phyloP scores from a whole-genome alignment of 305 asterid species.

The Solanum chacoense region DNA sequence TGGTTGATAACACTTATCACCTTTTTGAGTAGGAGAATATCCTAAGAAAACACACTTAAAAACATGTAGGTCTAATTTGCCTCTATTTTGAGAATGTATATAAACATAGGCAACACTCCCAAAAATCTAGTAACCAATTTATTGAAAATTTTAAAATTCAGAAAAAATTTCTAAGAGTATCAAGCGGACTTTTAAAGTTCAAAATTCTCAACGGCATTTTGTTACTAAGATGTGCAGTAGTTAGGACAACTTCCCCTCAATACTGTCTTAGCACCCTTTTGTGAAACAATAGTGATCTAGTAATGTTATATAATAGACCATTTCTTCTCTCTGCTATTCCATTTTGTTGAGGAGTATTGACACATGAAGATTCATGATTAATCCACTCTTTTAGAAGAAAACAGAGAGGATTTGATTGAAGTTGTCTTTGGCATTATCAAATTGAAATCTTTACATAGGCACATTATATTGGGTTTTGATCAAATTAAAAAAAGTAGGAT shows the following conservation, averaged over 20 bases:
- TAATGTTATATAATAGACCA: neutral
- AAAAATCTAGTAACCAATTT: too few species aligned
- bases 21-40: too few species aligned
- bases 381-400: neutral
- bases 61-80: too few species aligned
- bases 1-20: too few species aligned
- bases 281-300: neutral
- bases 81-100: too few species aligned
- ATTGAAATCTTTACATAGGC: neutral
- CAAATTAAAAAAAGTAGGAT: neutral
- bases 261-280: neutral
- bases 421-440: neutral
- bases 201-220: neutral
- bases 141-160: too few species aligned
- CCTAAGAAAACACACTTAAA: too few species aligned
- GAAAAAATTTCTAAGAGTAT: too few species aligned
- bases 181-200: neutral
- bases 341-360: neutral
- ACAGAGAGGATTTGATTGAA: neutral
- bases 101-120: too few species aligned
- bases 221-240: neutral
- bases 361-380: neutral
- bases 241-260: neutral
- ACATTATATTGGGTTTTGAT: neutral
- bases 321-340: neutral